Evolutionary conservation across 1,139 yeast species (phyloP), one percentile per base, ranked within the genome.

Genomic region (Protomyces arabidopsidicola): DNA sequence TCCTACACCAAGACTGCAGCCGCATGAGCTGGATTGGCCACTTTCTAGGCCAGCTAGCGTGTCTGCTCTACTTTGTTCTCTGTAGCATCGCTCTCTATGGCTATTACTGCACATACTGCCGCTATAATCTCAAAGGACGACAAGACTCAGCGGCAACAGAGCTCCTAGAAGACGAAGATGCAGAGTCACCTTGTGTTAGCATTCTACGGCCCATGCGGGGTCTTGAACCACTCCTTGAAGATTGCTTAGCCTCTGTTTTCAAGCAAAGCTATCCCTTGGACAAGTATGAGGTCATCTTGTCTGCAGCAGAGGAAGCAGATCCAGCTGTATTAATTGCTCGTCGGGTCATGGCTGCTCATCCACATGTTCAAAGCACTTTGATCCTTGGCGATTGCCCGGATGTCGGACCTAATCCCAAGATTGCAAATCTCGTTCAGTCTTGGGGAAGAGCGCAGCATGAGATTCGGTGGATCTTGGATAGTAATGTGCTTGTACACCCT

Each of bases 361-460:
- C 90, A 0, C 71, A 78, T 2, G 78, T 85, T 3, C 85, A 87
- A 70, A 81, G 90, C 22, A 78, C 79, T 63, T 76, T 90, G 4
- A 72, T 89, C 66, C 74, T 87, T 1, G 83, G 81, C 27, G 75
- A 76, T 45, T 20, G 48, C 14, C 76, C 74, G 45, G 73, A 74
- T 69, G 86, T 78, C 70, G 97, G 96, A 0, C 95, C 96, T 1
- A 90, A 90, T 71, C 97, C 97, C 10, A 90, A 90, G 74, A 88
- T 90, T 64, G 89, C 89, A 75, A 90, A 90, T 73, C 77, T 90
- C 57, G 84, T 91, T 20, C 88, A 88, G 72, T 96, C 96, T 2
- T 88, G 86, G 71, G 72, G 76, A 53, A 74, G 75, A 1, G 91
- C 96, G 14, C 82, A 83, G 69, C 78, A 83, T 73, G 96, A 90